phyloP scores from a whole-genome alignment of 352 stramenopile genomes.

The Globisporangium paroecandrum region DNA sequence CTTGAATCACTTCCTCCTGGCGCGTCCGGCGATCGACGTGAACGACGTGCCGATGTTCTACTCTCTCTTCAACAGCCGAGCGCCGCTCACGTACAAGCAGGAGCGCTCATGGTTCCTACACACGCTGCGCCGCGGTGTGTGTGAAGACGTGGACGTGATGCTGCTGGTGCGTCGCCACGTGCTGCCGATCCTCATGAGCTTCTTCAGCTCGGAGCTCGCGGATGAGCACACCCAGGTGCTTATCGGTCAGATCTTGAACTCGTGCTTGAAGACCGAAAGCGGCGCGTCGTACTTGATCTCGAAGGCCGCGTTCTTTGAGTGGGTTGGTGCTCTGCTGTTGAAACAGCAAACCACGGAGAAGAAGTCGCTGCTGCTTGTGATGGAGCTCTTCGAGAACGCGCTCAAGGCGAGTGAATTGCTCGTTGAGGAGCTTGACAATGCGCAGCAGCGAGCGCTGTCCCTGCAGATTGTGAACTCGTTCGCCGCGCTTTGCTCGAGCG shows the following conservation, averaged over 20 bases:
- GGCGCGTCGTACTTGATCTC: conserved; percentile 54
- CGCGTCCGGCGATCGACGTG: conserved; percentile 73
- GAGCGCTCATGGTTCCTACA: conserved; percentile 85
- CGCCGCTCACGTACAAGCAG: conserved; percentile 68
- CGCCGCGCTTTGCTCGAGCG: conserved; percentile 25
- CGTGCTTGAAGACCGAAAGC: conserved; percentile 41
- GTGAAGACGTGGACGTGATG: conserved; percentile 58
- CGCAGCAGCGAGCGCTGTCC: conserved; percentile 36
- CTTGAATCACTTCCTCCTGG: conserved; percentile 82
- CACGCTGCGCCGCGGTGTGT: conserved; percentile 61
- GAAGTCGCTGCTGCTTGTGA: conserved; percentile 31
- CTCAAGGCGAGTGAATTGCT: conserved; percentile 21
- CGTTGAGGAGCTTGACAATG: conserved; percentile 27
- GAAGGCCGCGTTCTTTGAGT: conserved; percentile 65
- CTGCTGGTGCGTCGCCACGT: conserved; percentile 77
- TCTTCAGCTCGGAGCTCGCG: conserved; percentile 69
- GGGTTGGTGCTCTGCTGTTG: conserved; percentile 44
- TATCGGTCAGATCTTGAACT: conserved; percentile 56
- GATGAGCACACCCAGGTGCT: conserved; percentile 77
- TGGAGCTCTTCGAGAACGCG: conserved; percentile 35
- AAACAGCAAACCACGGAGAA: conserved; percentile 10
- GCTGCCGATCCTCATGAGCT: conserved; percentile 78
- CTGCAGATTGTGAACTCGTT: conserved; percentile 41
- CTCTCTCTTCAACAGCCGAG: conserved; percentile 79
- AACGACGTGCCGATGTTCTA: conserved; percentile 89